Conservation (phyloP, 352 stramenopile genomes). For the Globisporangium takayamanum region DNA sequence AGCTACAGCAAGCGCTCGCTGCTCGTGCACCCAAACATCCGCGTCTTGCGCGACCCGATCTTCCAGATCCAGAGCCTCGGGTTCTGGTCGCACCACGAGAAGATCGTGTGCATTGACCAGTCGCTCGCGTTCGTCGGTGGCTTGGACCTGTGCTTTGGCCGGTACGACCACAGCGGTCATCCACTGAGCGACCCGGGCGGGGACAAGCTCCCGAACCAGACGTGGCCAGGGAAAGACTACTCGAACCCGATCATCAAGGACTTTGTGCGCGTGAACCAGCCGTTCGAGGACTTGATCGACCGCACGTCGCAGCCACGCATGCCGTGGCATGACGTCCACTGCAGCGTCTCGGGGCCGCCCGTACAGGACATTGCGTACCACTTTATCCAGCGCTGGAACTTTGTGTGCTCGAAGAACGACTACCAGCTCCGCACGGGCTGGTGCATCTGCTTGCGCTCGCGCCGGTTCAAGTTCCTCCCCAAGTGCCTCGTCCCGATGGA, state of each 20-base stretch:
- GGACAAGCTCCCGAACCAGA: conserved; percentile 39
- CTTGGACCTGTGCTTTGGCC: conserved; percentile 85
- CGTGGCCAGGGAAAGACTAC: conserved; percentile 84
- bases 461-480: conserved; percentile 77
- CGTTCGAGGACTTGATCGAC: conserved; percentile 82
- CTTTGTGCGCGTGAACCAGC: conserved; percentile 81
- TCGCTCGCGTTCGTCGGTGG: conserved; percentile 76
- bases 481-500: conserved; percentile 86
- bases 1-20: conserved; percentile 79
- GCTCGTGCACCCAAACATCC: conserved; percentile 82
- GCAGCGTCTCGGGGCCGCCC: conserved; percentile 67
- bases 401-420: conserved; percentile 84
- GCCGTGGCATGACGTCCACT: conserved; percentile 88
- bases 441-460: conserved; percentile 82
- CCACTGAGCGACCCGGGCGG: conserved; percentile 61
- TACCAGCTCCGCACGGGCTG: conserved; percentile 81
- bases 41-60: conserved; percentile 86
- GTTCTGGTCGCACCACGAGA: conserved; percentile 93
- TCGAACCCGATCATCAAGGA: conserved; percentile 89
- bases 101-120: conserved; percentile 89
- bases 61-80: conserved; percentile 87
- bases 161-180: conserved; percentile 80
- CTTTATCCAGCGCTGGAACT: conserved; percentile 92
- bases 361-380: conserved; percentile 85
- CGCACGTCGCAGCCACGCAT: conserved; percentile 70